These are phyloP conservation scores for Yamadazyma sp. DNA, from an alignment of 805 yeast species.

Conservation along the genomic window DNA sequence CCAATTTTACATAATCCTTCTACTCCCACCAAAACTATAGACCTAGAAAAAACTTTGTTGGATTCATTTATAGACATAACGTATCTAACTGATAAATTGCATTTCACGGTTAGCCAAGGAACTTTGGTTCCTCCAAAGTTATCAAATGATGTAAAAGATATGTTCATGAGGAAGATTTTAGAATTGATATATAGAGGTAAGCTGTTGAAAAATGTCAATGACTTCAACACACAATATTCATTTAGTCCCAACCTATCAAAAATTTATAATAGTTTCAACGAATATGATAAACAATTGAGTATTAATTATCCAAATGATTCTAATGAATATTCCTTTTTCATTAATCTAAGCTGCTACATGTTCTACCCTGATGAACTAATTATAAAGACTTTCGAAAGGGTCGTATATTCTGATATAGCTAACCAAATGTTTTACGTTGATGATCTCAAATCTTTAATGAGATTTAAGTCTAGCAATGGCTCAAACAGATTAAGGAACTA, in stretches of 20 bases:
- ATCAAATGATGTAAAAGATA: constrained; percentile 35
- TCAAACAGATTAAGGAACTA: constrained; percentile 25
- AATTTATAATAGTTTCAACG: constrained; percentile 33
- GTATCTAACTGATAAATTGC: constrained; percentile 46
- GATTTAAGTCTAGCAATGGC: constrained; percentile 10
- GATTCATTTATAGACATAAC: constrained; percentile 57
- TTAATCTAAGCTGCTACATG: constrained; percentile 26
- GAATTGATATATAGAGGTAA: constrained; percentile 45
- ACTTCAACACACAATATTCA: constrained; percentile 24
- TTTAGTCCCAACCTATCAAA: constrained; percentile 32
- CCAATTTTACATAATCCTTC: constrained; percentile 50
- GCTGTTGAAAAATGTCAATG: constrained; percentile 19
- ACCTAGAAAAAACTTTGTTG: constrained; percentile 46
- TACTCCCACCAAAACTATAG: constrained; percentile 54
- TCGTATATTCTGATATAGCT: constrained; percentile 28
- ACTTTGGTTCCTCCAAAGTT: constrained; percentile 51
- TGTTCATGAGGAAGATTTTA: constrained; percentile 49
- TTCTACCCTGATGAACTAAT: constrained; percentile 39
- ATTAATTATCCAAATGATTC: constrained; percentile 19
- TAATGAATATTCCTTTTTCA: constrained; percentile 23
- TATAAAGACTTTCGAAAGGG: constrained; percentile 38
- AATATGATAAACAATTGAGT: constrained; percentile 33
- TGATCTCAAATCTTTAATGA: constrained; percentile 24
- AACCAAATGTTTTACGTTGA: constrained; percentile 38
- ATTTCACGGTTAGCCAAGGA: constrained; percentile 34